A percentile compares a stretch with the other conserved stretches of the same genome.
Conservation (phyloP, 768 basidiomycete genomes). For the Russula dissimulans region DNA sequence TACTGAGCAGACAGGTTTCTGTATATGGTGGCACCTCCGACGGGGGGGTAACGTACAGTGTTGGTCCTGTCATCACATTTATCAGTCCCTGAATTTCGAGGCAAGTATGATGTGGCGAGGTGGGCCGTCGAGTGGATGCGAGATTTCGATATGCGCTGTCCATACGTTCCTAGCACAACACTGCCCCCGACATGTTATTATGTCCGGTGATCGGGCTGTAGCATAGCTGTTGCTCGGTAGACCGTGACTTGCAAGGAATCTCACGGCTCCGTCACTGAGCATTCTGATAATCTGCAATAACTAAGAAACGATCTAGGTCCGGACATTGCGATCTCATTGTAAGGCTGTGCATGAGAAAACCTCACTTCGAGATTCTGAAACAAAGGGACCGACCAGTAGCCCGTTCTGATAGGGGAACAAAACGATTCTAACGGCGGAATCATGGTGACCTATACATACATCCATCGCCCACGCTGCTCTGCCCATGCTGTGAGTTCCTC, state of each 20-base stretch:
- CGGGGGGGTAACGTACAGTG: neutral
- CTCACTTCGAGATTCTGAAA: neutral
- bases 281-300: neutral
- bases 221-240: too few species aligned
- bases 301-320: neutral
- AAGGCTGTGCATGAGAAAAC: neutral
- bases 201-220: neutral
- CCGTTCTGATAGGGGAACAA: neutral
- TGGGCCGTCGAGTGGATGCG: too few species aligned
- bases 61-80: neutral
- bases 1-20: neutral
- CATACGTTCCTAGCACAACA: too few species aligned
- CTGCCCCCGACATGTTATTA: too few species aligned
- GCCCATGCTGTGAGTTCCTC: slow-evolving; percentile 31
- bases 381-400: too few species aligned
- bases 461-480: slow-evolving; percentile 31
- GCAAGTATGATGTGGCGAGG: neutral
- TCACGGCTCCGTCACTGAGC: neutral
- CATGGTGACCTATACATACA: slow-evolving; percentile 27
- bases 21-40: neutral
- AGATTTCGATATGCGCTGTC: too few species aligned
- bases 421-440: neutral
- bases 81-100: neutral
- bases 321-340: neutral
- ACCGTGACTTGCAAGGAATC: too few species aligned